Conservation (phyloP, 2,329 filamentous ascomycete genomes). For the Triangularia verruculosa region DNA sequence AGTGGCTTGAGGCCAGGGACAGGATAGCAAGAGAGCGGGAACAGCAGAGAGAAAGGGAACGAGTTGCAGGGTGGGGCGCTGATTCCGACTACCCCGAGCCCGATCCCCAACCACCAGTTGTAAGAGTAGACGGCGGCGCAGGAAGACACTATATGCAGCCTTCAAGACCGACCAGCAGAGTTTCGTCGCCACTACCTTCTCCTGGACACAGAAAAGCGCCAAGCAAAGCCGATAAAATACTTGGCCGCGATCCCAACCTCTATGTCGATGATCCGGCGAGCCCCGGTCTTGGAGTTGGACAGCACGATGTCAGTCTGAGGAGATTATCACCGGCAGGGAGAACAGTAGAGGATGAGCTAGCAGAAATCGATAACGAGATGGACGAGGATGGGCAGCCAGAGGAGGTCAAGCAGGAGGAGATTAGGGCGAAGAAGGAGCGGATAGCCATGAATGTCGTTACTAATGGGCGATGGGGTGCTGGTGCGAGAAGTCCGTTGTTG, state of each 20-base stretch:
- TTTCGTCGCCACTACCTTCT: constrained; percentile 1
- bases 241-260: constrained; percentile 55
- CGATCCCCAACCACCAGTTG: neutral
- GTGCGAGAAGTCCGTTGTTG: constrained; percentile 10
- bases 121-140: constrained; percentile 24
- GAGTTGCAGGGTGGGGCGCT: constrained; percentile 64
- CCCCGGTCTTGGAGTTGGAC: constrained; percentile 27
- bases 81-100: constrained; percentile 31
- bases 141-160: constrained; percentile 35
- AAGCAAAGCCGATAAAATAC: constrained; percentile 57
- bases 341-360: constrained; percentile 41
- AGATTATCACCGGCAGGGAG: constrained; percentile 47
- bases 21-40: constrained; percentile 56
- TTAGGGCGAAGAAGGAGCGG: constrained; percentile 20
- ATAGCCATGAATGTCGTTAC: constrained; percentile 34
- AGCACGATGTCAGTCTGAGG: constrained; percentile 41
- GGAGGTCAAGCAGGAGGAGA: constrained; percentile 17
- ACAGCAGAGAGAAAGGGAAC: constrained; percentile 61
- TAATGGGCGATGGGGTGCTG: constrained; percentile 38
- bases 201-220: constrained; percentile 35
- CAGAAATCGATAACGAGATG: constrained; percentile 29
- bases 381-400: constrained; percentile 11
- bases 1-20: constrained; percentile 72
- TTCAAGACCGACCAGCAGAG: constrained; percentile 11
- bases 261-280: constrained; percentile 48